Percentiles rank a stretch among this genome's conserved stretches.
phyloP scores from a whole-genome alignment of 1,139 yeast genomes.

The Magnusiomyces fungicola region DNA sequence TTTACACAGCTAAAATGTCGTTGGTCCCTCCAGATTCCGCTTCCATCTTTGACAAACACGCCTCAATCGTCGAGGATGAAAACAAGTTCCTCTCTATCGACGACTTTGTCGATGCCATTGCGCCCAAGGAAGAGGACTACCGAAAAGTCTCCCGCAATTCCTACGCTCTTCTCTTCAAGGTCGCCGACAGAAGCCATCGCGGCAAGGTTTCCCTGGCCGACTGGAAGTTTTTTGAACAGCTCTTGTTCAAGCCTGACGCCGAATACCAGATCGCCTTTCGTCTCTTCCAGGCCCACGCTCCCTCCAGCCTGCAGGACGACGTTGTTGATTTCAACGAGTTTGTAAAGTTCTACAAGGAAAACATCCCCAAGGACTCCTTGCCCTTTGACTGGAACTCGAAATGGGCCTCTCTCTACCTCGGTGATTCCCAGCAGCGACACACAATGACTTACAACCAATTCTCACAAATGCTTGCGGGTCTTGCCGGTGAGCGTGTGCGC shows the following conservation, averaged over 20 bases:
- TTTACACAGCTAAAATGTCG: neutral
- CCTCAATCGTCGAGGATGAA: slow-evolving; percentile 27
- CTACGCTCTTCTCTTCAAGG: slow-evolving; percentile 38
- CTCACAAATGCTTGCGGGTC: slow-evolving; percentile 40
- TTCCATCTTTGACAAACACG: slow-evolving; percentile 10
- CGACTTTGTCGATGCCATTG: slow-evolving; percentile 38
- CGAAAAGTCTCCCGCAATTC: slow-evolving; percentile 37
- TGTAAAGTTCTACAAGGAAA: slow-evolving; percentile 28
- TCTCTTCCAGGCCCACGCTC: slow-evolving; percentile 31
- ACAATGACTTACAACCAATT: slow-evolving; percentile 37
- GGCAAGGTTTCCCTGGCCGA: slow-evolving; percentile 36
- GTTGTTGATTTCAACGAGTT: slow-evolving; percentile 36
- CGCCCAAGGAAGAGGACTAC: slow-evolving; percentile 38
- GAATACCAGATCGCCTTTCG: slow-evolving; percentile 41
- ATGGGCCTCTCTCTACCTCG: slow-evolving; percentile 39
- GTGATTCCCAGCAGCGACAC: slow-evolving; percentile 35
- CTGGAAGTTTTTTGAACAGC: slow-evolving; percentile 36
- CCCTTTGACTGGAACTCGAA: slow-evolving; percentile 40
- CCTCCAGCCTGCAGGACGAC: slow-evolving; percentile 24
- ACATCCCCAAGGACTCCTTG: slow-evolving; percentile 31
- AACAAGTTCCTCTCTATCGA: slow-evolving; percentile 42
- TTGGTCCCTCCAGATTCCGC: slow-evolving; percentile 9
- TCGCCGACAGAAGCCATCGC: slow-evolving; percentile 34
- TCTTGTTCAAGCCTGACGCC: slow-evolving; percentile 40
- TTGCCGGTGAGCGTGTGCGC: slow-evolving; percentile 41